Percentiles rank a stretch among this genome's conserved stretches.
Evolutionary conservation across 192 early-diverging fungal genomes (phyloP).

Genomic region (Globomyces pollinis-pini): DNA sequence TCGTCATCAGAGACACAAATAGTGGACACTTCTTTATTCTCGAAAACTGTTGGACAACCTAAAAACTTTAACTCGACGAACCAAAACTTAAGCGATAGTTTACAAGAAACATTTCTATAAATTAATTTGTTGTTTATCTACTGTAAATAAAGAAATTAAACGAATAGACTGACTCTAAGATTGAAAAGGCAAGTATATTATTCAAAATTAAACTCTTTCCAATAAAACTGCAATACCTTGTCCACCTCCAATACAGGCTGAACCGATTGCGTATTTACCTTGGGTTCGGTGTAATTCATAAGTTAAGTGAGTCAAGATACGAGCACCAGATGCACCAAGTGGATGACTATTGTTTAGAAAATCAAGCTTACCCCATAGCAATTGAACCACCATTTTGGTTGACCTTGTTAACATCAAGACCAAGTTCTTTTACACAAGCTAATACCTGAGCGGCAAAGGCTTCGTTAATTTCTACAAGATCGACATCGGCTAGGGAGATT

Average conservation of each 20-base stretch:
- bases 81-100: no score
- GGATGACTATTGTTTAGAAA: no score
- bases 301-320: slow-evolving; percentile 82
- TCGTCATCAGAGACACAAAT: no score
- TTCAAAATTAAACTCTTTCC: slow-evolving; percentile 43
- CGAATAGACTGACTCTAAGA: no score
- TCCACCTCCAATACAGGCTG: slow-evolving; percentile 95
- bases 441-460: slow-evolving; percentile 94
- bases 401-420: slow-evolving; percentile 65
- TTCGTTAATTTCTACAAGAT: slow-evolving; percentile 93
- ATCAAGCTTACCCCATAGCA: no score
- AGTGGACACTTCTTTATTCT: no score
- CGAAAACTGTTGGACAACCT: no score
- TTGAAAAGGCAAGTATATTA: no score
- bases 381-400: slow-evolving; percentile 92
- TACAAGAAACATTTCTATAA: no score
- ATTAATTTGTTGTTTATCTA: no score
- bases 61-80: no score
- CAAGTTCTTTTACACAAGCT: slow-evolving; percentile 82
- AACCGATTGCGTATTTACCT: slow-evolving; percentile 82
- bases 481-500: slow-evolving; percentile 74
- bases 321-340: slow-evolving; percentile 90
- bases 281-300: slow-evolving; percentile 75
- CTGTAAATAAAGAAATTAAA: no score
- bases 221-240: slow-evolving; percentile 72